Conservation (phyloP, 768 basidiomycete genomes). For the Heimioporus sp. region DNA sequence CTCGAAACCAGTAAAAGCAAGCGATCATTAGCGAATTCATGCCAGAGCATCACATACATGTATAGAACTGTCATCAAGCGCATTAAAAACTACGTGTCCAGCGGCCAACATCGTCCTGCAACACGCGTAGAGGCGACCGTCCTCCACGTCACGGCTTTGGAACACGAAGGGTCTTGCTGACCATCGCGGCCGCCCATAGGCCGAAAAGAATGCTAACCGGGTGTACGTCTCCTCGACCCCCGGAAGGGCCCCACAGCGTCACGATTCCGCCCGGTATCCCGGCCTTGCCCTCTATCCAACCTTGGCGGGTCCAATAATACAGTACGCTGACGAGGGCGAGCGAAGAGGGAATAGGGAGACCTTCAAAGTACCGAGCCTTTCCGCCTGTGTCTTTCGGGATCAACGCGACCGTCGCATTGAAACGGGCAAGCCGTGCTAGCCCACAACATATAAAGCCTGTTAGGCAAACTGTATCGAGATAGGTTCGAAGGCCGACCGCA, state of each 20-base stretch:
- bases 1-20: no score
- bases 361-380: constrained; percentile 95
- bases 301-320: constrained; percentile 79
- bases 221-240: constrained; percentile 85
- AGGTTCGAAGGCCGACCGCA: constrained; percentile 85
- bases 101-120: neutral
- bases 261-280: constrained; percentile 77
- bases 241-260: constrained; percentile 67
- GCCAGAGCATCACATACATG: constrained; percentile 10
- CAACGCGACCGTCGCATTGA: constrained; percentile 96
- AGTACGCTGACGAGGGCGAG: constrained; percentile 76
- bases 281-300: constrained; percentile 77
- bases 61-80: constrained; percentile 9
- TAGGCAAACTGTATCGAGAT: constrained; percentile 84
- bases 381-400: constrained; percentile 85
- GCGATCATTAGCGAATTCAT: constrained; percentile 1
- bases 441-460: constrained; percentile 95
- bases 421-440: constrained; percentile 93
- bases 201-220: constrained; percentile 73
- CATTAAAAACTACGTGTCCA: constrained; percentile 3
- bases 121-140: constrained; percentile 5
- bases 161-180: constrained; percentile 92
- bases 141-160: constrained; percentile 58
- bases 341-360: constrained; percentile 93
- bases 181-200: constrained; percentile 93